Evolutionary conservation across 371 early-diverging fungal species (phyloP).

Genomic region (Coemansia sp.): DNA sequence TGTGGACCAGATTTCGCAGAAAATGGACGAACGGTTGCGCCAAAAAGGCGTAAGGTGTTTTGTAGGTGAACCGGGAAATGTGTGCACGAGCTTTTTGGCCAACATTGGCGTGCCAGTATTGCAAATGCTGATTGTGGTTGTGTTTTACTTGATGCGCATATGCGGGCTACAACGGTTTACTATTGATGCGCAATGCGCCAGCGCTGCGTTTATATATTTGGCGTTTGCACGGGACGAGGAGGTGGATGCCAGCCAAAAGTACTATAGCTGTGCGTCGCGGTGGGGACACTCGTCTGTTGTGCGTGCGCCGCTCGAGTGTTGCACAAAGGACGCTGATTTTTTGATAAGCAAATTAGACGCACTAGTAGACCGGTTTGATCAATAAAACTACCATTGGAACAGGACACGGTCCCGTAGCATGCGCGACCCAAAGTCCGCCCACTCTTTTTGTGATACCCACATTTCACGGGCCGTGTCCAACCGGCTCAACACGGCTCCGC

Average conservation of each 20-base stretch:
- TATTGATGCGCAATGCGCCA: constrained; percentile 60
- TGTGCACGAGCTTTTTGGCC: constrained; percentile 63
- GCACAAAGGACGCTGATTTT: constrained; percentile 34
- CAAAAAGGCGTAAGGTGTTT: constrained; percentile 53
- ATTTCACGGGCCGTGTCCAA: constrained; percentile 77
- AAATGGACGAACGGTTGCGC: constrained; percentile 49
- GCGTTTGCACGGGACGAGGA: constrained; percentile 52
- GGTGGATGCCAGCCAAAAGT: constrained; percentile 56
- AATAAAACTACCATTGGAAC: constrained; percentile 57
- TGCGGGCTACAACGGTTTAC: constrained; percentile 63
- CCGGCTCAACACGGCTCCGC: constrained; percentile 77
- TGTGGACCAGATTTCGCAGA: constrained; percentile 62
- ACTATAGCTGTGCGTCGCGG: constrained; percentile 53
- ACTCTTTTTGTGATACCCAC: constrained; percentile 76
- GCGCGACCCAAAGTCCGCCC: constrained; percentile 70
- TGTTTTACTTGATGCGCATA: constrained; percentile 50
- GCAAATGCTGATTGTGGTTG: constrained; percentile 52
- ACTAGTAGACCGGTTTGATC: constrained; percentile 18
- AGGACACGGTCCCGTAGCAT: constrained; percentile 68
- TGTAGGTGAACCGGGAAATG: constrained; percentile 73
- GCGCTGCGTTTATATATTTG: constrained; percentile 56
- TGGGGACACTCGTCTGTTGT: constrained; percentile 56
- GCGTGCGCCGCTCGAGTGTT: constrained; percentile 31
- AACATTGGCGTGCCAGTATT: constrained; percentile 39
- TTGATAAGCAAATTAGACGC: constrained; percentile 31